These are phyloP conservation scores for Myxozyma mucilagina DNA, from an alignment of 805 yeast genomes.

Conservation along the genomic window DNA sequence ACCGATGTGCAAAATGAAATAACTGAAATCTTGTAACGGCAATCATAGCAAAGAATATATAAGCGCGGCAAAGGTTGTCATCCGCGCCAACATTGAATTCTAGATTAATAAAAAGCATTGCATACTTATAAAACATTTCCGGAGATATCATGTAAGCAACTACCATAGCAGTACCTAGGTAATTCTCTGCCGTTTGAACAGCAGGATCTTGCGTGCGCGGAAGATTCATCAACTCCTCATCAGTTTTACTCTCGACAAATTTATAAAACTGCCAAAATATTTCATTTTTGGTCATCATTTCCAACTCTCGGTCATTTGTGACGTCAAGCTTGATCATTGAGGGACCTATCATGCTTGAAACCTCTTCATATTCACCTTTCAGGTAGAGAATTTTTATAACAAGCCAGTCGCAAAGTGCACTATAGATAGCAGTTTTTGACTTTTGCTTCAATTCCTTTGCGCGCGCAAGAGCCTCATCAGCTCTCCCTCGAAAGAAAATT, in stretches of 20 bases:
- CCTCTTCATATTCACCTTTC: slow-evolving; percentile 9
- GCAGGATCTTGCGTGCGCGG: not conserved
- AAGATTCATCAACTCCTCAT: slow-evolving; percentile 19
- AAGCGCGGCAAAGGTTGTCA: slow-evolving; percentile 18
- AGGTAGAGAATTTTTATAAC: slow-evolving; percentile 7
- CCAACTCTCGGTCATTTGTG: not conserved
- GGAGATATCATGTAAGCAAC: slow-evolving; percentile 19
- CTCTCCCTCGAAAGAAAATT: slow-evolving; percentile 16
- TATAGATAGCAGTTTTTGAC: not conserved
- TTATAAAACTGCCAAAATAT: slow-evolving; percentile 16
- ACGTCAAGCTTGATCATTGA: slow-evolving; percentile 8
- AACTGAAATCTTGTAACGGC: slow-evolving; percentile 19
- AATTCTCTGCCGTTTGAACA: not conserved
- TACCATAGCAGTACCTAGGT: slow-evolving; percentile 10
- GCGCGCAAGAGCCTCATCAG: slow-evolving; percentile 4
- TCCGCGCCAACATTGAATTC: slow-evolving; percentile 19
- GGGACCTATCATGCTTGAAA: slow-evolving; percentile 1
- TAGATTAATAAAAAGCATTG: slow-evolving; percentile 7
- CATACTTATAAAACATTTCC: slow-evolving; percentile 5
- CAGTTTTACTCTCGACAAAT: slow-evolving; percentile 11
- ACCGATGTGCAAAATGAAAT: slow-evolving; percentile 15
- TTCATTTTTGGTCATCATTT: not conserved
- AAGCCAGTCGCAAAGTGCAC: slow-evolving; percentile 8
- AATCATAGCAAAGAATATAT: slow-evolving; percentile 22
- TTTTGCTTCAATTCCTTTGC: not conserved